Conservation (phyloP, 139 green algal species). For the Chara braunii region DNA sequence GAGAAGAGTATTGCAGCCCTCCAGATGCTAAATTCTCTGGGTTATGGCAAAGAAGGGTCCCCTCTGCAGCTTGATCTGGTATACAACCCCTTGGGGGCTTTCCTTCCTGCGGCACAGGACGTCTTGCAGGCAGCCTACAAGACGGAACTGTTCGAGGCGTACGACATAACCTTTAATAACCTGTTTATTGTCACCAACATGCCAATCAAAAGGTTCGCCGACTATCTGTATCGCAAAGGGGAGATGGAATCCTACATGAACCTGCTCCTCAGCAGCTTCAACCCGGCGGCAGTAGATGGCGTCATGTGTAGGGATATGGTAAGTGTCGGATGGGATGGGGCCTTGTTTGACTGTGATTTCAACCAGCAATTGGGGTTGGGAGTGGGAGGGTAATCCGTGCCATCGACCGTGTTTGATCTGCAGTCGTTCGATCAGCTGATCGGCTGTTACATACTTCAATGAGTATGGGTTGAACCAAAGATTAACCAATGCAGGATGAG, state of each 20-base stretch:
- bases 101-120: slow-evolving; percentile 53
- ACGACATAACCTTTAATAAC: slow-evolving; percentile 76
- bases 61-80: slow-evolving; percentile 82
- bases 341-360: slow-evolving; percentile 95
- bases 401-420: no score
- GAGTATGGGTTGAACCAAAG: no score
- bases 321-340: no score
- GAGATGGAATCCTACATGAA: no score
- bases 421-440: no score
- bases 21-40: slow-evolving; percentile 67
- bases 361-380: slow-evolving; percentile 92
- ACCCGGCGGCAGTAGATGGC: no score
- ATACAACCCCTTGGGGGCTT: slow-evolving; percentile 85
- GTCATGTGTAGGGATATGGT: no score
- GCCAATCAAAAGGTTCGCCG: slow-evolving; percentile 81
- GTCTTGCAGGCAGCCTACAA: slow-evolving; percentile 57
- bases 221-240: no score
- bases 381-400: no score
- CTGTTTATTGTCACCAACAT: slow-evolving; percentile 98
- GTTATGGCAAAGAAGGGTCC: slow-evolving; percentile 54
- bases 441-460: no score
- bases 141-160: slow-evolving; percentile 55
- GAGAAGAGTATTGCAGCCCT: slow-evolving; percentile 73
- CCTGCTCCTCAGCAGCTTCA: no score
- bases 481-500: no score